Evolutionary conservation across 2,329 filamentous ascomycete genomes (phyloP).

Genomic region (Clonostachys rhizophaga): DNA sequence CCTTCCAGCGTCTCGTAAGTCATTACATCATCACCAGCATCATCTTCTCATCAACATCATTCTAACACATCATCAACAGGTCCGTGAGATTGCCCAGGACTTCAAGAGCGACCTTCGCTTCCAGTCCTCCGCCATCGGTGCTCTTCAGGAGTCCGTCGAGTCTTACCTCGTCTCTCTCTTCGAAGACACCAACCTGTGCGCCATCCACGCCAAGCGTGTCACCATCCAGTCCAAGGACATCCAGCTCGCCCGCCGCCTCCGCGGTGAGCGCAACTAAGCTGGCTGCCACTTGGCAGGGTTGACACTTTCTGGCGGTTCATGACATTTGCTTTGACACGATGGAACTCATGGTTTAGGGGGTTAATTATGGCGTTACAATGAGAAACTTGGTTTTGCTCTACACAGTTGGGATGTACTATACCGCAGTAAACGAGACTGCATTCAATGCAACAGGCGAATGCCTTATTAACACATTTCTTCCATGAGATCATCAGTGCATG

Average conservation of each 20-base stretch:
- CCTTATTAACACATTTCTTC: background rate
- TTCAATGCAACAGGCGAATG: conserved; percentile 22
- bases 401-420: conserved; percentile 9
- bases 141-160: conserved; percentile 97
- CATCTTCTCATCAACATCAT: conserved; percentile 1
- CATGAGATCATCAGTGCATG: background rate
- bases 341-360: conserved; percentile 30
- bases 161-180: conserved; percentile 98
- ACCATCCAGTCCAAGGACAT: conserved; percentile 98
- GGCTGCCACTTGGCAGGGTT: conserved; percentile 1
- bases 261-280: conserved; percentile 82
- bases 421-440: conserved; percentile 11
- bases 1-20: conserved; percentile 87
- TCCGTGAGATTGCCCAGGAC: conserved; percentile 94
- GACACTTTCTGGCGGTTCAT: conserved; percentile 26
- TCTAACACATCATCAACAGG: conserved; percentile 27
- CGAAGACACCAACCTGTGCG: conserved; percentile 97
- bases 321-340: conserved; percentile 33
- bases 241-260: conserved; percentile 90
- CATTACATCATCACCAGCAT: background rate
- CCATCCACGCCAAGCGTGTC: conserved; percentile 98
- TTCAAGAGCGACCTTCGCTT: conserved; percentile 95
- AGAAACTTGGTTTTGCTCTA: conserved; percentile 40
- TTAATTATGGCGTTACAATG: conserved; percentile 40
- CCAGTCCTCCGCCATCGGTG: conserved; percentile 96